Evolutionary conservation across 169 alveolate genomes (phyloP).

Genomic region (Cryptosporidium muris): DNA sequence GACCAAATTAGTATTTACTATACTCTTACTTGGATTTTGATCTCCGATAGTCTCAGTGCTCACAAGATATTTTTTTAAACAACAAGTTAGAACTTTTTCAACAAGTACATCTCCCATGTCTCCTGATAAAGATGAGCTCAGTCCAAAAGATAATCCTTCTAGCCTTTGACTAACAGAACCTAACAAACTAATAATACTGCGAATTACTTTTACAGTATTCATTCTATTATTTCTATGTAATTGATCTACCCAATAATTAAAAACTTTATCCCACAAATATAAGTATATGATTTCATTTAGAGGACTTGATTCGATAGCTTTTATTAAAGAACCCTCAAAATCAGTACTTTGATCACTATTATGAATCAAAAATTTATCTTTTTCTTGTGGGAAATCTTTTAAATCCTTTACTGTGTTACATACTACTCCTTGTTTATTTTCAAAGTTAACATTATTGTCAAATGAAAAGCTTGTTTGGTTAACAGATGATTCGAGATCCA

Average conservation of each 20-base stretch:
- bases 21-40: conserved; percentile 39
- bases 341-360: neutral
- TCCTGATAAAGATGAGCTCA: conserved; percentile 20
- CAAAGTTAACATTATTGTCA: too few species aligned
- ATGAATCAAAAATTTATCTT: too few species aligned
- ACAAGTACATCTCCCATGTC: conserved; percentile 52
- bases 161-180: conserved; percentile 11
- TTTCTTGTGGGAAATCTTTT: too few species aligned
- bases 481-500: too few species aligned
- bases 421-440: too few species aligned
- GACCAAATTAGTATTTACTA: conserved; percentile 53
- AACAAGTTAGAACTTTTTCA: conserved; percentile 44
- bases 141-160: conserved; percentile 25
- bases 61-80: conserved; percentile 42
- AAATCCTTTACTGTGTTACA: too few species aligned
- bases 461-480: too few species aligned
- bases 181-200: conserved; percentile 13
- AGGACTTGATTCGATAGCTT: conserved; percentile 7
- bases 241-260: conserved; percentile 45
- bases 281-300: conserved; percentile 38
- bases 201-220: too few species aligned
- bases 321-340: conserved; percentile 24
- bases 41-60: conserved; percentile 26
- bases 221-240: conserved; percentile 19
- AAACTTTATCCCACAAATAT: conserved; percentile 51